A percentile compares a stretch with the other conserved stretches of the same genome.
Conservation (phyloP, 495 filamentous ascomycete species). For the Articulospora tetracladia region DNA sequence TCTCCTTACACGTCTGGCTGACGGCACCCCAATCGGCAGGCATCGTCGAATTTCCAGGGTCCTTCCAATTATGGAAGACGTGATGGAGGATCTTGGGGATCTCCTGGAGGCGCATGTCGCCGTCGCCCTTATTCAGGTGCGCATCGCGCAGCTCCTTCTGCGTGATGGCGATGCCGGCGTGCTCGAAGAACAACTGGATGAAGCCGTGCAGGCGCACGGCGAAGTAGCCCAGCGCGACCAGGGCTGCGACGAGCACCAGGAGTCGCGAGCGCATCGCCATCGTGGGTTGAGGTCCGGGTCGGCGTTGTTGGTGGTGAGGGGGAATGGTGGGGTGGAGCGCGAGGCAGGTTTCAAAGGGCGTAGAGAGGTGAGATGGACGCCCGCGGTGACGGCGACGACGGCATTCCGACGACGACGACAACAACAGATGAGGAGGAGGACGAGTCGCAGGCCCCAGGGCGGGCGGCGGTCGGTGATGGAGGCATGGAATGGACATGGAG, state of each 20-base stretch:
- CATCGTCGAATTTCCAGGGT: conserved; percentile 48
- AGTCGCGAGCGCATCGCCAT: conserved; percentile 8
- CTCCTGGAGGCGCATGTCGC: conserved; percentile 53
- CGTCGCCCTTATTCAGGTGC: not conserved
- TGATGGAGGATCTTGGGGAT: conserved; percentile 90
- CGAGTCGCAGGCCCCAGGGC: too few species aligned
- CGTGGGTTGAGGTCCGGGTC: too few species aligned
- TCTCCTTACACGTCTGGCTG: conserved; percentile 66
- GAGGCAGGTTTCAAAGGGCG: not conserved
- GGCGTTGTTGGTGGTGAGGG: not conserved
- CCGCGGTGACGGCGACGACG: too few species aligned
- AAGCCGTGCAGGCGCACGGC: conserved; percentile 22
- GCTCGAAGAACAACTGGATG: conserved; percentile 37
- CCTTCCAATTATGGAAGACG: conserved; percentile 64
- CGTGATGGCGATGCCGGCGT: conserved; percentile 36
- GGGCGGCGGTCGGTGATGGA: too few species aligned
- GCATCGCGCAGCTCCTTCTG: conserved; percentile 37
- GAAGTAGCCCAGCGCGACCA: conserved; percentile 22
- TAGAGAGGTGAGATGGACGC: too few species aligned
- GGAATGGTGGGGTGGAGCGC: not conserved
- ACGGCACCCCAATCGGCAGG: conserved; percentile 68
- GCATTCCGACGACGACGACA: too few species aligned
- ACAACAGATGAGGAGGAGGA: too few species aligned
- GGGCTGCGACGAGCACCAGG: not conserved
- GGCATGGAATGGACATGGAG: too few species aligned